These are phyloP conservation scores for Cyclotella kingstonii DNA, from an alignment of 108 stramenopile species.

Conservation along the genomic window DNA sequence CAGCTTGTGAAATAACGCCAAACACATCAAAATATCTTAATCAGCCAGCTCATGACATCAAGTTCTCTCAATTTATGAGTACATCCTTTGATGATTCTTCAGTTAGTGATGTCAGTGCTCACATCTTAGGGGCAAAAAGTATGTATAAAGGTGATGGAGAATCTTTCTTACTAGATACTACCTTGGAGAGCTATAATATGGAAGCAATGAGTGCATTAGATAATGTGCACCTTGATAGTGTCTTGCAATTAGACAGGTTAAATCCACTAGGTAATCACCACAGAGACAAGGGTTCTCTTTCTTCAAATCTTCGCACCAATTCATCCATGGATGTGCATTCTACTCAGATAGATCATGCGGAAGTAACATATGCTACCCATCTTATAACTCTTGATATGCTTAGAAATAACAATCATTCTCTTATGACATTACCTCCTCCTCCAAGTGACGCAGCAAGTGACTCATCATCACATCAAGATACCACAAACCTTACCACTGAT, in stretches of 20 bases:
- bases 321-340: constrained; percentile 13
- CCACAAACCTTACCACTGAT: background rate
- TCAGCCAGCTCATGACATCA: constrained; percentile 22
- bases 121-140: constrained; percentile 16
- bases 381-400: constrained; percentile 23
- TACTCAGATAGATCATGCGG: constrained; percentile 1
- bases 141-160: constrained; percentile 1
- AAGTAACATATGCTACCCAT: constrained; percentile 12
- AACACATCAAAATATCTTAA: constrained; percentile 1
- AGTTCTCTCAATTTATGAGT: constrained; percentile 15
- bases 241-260: constrained; percentile 13
- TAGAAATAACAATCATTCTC: constrained; percentile 11
- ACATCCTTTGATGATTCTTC: constrained; percentile 32
- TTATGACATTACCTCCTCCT: constrained; percentile 32
- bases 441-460: constrained; percentile 39
- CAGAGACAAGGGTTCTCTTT: constrained; percentile 14
- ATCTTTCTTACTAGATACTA: constrained; percentile 24
- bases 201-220: constrained; percentile 31
- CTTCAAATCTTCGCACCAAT: constrained; percentile 12
- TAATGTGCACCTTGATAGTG: constrained; percentile 31
- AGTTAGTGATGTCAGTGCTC: constrained; percentile 42
- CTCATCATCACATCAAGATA: constrained; percentile 30
- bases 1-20: constrained; percentile 1
- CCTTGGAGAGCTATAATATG: constrained; percentile 39
- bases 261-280: background rate